These are phyloP conservation scores for Mucuna pruriens DNA, from an alignment of 306 rosid genomes.

Conservation along the genomic window DNA sequence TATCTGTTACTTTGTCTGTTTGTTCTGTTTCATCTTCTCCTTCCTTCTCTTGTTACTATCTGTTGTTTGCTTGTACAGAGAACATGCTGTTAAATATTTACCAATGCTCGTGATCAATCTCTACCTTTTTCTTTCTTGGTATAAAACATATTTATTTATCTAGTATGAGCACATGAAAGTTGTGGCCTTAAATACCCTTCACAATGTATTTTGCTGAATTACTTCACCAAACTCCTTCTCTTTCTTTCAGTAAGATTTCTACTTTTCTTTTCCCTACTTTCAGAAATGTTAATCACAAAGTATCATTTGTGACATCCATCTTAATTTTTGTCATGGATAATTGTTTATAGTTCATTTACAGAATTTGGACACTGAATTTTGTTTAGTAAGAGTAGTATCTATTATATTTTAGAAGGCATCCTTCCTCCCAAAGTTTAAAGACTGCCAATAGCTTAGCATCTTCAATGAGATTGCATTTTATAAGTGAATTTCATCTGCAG, in stretches of 20 bases:
- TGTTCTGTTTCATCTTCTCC: not conserved
- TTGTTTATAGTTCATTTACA: slow-evolving; percentile 6
- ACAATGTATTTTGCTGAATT: not conserved
- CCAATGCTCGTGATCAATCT: not conserved
- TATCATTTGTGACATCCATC: slow-evolving; percentile 11
- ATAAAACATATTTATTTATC: not conserved
- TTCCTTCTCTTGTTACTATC: not conserved
- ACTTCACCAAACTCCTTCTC: slow-evolving; percentile 13
- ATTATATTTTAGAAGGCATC: not conserved
- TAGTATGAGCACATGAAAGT: not conserved
- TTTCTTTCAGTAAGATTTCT: not conserved
- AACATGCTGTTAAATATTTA: slow-evolving; percentile 1
- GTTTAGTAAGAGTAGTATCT: not conserved
- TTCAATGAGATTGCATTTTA: slow-evolving; percentile 6
- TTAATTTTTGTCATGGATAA: not conserved
- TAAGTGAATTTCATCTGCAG: not conserved
- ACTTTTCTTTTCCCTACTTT: not conserved
- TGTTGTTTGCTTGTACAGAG: not conserved
- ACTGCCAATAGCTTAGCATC: slow-evolving; percentile 20
- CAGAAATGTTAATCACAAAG: slow-evolving; percentile 12
- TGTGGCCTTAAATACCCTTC: not conserved
- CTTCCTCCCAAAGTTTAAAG: slow-evolving; percentile 15
- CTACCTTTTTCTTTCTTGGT: not conserved
- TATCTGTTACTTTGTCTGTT: not conserved
- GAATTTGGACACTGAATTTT: not conserved